Evolutionary conservation across 2,329 filamentous ascomycete species (phyloP), one percentile per base, ranked within the genome.

Genomic region (Aspergillus tamarii): DNA sequence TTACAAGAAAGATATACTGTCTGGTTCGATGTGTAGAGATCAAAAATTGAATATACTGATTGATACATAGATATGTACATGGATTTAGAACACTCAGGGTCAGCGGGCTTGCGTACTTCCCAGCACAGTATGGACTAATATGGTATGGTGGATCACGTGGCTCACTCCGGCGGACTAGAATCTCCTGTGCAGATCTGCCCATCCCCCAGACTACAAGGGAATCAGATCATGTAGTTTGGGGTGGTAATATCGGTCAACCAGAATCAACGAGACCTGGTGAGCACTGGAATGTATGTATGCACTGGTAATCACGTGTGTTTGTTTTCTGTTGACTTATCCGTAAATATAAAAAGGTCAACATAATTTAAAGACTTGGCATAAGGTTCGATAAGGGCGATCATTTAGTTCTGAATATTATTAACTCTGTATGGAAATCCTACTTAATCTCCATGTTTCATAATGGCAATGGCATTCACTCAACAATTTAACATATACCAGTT

Each of bases 71-170:
- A 39, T 55, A 34, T 5, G 50, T 59, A 19, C 3, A 59, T 52
- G 8, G 57, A 21, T 32, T 19, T n/a, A 21, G 30, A 32, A 54
- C 8, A 39, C 34, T 55, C 52, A 28, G 52, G 32, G 10, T 55
- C 52, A 8, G 12, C 54, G 10, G 26, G 14, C 34, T n/a, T 36
- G 72, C 72, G 72, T 70, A 73, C 48, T 72, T 70, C 64, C 67
- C 67, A 73, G 70, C 66, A 73, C 71, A 65, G 64, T 50, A 54
- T 64, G 66, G 63, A 60, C 63, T 21, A 34, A 63, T 67, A 19
- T 21, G 65, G 64, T 45, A 54, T 72, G 65, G 72, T 60, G 59
- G 45, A 57, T 73, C 72, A 73, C 71, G 70, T 74, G 72, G 62
- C 54, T 60, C 57, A 48, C 65, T 62, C 63, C 56, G 63, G 34